A percentile compares a stretch with the other conserved stretches of the same genome.
phyloP scores from a whole-genome alignment of 177 flowering plant species.

The Vitis hybrid region DNA sequence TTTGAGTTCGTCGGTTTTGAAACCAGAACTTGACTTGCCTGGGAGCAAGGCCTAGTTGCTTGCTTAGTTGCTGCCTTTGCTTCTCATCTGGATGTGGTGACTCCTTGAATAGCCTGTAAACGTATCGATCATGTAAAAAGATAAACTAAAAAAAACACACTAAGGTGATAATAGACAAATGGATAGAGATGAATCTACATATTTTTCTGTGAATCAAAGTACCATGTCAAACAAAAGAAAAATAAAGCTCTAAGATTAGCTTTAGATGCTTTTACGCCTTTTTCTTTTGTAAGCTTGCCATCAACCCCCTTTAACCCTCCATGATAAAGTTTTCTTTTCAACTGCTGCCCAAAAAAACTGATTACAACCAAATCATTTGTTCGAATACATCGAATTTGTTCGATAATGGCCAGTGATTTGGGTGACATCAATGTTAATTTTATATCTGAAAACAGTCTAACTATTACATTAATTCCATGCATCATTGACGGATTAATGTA shows the following conservation, averaged over 20 bases:
- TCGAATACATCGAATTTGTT: background rate
- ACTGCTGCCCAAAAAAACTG: background rate
- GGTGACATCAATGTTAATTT: no score
- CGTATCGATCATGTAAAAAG: constrained; percentile 1
- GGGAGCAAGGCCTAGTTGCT: constrained; percentile 91
- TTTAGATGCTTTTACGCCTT: constrained; percentile 2
- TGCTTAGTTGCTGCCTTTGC: constrained; percentile 96
- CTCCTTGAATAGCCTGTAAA: constrained; percentile 82
- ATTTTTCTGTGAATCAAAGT: background rate
- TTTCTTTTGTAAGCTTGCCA: background rate
- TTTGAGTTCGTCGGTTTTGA: constrained; percentile 97
- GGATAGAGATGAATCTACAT: background rate
- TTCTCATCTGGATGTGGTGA: constrained; percentile 99
- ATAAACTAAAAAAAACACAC: no score
- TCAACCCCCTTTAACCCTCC: background rate
- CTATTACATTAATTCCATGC: no score
- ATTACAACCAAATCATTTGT: background rate
- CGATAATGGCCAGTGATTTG: no score
- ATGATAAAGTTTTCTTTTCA: background rate
- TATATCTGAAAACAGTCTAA: no score
- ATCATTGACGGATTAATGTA: no score
- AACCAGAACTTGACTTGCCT: constrained; percentile 99
- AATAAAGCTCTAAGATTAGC: background rate
- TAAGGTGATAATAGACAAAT: no score
- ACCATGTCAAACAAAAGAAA: background rate